Base-by-base conservation (phyloP, 2,329 filamentous ascomycete species). In the Sarocladium strictum region DNA sequence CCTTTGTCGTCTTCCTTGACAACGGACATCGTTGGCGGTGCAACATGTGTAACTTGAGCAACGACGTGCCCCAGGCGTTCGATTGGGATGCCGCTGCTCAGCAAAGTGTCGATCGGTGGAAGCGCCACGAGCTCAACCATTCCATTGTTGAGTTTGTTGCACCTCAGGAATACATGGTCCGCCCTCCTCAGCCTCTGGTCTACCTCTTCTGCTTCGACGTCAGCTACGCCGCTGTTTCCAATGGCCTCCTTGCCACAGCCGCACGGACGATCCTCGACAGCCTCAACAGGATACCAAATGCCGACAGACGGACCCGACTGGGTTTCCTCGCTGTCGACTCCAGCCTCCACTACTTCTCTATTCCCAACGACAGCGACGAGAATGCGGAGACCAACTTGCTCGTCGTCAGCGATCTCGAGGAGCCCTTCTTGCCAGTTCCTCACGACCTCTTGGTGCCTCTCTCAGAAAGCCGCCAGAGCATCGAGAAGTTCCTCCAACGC, bases 31-130 rank as follows among this genome's bases (percentile, higher is more conserved):
- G 94, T 67, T 99, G 94, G 94, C 87, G 93, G 66, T 99, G 94
- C 76, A 99, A 99, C 74, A 97, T 99, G 92, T 99, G 94, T 72
- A 97, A 96, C 71, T 78, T 99, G 60, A 97, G 92, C 62, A 99
- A 99, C 69, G 94, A 99, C 64, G 93, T 97, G 37, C 94, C 94
- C n/a, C 94, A 99, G 72, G 92, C 92, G 35, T 99, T 99, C 62
- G 94, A 99, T 69, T 99, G 94, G 94, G 94, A 99, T 72, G 86
- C 90, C 32, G 87, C 90, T 43, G 80, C 91, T 54, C 93, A 97
- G 72, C 92, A 96, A 76, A 88, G 85, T 53, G 86, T 95, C 52
- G 93, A 99, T 69, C 80, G 94, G 66, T 96, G 94, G 88, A 86
- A 95, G 69, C 81, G 94, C 63, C 82, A 90, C 37, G 94, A 99